Base-by-base conservation (phyloP, 306 rosid species). In the Trifolium dubium region DNA sequence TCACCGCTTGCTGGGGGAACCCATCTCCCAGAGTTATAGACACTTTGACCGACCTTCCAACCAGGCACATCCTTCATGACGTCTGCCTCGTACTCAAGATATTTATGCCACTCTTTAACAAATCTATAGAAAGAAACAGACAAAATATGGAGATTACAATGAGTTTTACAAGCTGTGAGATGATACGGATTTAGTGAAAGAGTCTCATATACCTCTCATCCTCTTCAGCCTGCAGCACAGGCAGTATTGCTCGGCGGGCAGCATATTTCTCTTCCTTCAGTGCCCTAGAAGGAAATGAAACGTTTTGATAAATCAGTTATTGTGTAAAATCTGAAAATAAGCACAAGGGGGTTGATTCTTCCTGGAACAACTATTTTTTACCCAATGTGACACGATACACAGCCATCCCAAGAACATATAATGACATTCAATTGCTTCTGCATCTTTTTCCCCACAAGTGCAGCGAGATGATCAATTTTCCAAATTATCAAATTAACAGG, bases 51-150 rank as follows among this genome's bases (percentile, higher is more conserved):
- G 53, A 95, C 99, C 88, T 95, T 95, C 98, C 99, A 92, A 18
- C 97, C 96, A 5, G 99, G 99, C 58, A 95, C 99, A 41, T 95
- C 97, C 92, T 92, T 92, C 99, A 95, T 95, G 40, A 95, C 92
- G 46, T 95, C 97, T 0, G 99, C 99, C 88, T 95, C 98, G 35
- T 92, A 92, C 14, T 90, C 97, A 3, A 95, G 97, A 80, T 95
- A 95, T 74, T 89, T 92, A 81, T 92, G 89, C 99, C 99, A 95
- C 89, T 95, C 99, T 70, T 70, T 78, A 61, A 95, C 96, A 77
- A 88, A 95, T 92, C 99, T 95, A 37, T 54, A 76, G 70, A 77
- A 69, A 37, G 39, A n/a, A 31, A 65, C 55, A 81, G 10, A 64
- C 53, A 58, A 30, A 43, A 14, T 39, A 14, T 31, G 40, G 67